Evolutionary conservation across 441 rosid genomes (phyloP), one percentile per base, ranked within the genome.

Genomic region (Bocquillonia castaneifolia): DNA sequence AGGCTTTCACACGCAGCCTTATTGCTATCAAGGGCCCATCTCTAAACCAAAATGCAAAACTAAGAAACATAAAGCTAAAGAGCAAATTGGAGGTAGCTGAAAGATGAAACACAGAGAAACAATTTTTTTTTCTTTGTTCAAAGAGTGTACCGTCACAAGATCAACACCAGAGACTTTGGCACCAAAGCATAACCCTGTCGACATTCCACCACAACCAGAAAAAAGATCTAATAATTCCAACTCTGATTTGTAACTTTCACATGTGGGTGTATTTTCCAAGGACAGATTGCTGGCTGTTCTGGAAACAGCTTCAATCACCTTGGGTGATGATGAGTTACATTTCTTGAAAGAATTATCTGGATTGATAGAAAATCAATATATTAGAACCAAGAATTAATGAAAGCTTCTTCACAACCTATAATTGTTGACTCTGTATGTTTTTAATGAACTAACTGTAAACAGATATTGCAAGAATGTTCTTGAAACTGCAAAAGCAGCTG

Each of bases 161-260:
- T 83, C 74, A 78, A 83, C 66, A 72, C 81, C 67, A 71, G 90
- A 84, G 71, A 83, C 76, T 82, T 84, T 88, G 81, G 93, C 89
- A 64, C 98, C 98, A n/a, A 93, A 87, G 78, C 85, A 79, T 71
- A 93, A 79, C 69, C 98, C 97, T 67, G 90, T 90, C 40, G 98
- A 90, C 98, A 93, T 90, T 82, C 98, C 98, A 76, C 98, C 97
- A 79, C 98, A 90, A 51, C 98, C 98, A 73, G 91, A 83, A 80
- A 85, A 93, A 63, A 90, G 86, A 85, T 93, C 98, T 71, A 90
- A 84, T 34, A 93, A 77, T 10, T 68, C 59, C 60, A 93, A 77
- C 68, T 84, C 83, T 58, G 72, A 66, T 80, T 82, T 79, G 72
- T 44, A 56, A 69, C 55, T 54, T 59, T 76, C 86, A 64, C 69